A percentile compares a stretch with the other conserved stretches of the same genome.
Conservation (phyloP, 371 early-diverging fungal genomes). For the Lichtheimia ramosa region DNA sequence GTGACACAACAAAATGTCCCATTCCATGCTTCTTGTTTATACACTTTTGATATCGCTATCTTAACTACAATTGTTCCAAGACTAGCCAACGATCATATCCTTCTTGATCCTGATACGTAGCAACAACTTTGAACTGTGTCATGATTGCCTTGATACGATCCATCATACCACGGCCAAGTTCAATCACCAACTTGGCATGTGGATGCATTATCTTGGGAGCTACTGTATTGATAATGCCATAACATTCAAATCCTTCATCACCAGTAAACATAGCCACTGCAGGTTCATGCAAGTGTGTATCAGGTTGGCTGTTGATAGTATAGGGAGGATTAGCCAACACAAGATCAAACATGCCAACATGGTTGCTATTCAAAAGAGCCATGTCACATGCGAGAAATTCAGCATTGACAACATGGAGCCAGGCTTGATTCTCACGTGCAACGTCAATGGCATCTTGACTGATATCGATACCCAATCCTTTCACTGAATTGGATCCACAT, state of each 20-base stretch:
- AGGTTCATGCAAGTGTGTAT: constrained; percentile 58
- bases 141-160: constrained; percentile 56
- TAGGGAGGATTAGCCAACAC: constrained; percentile 80
- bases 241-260: constrained; percentile 67
- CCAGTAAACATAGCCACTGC: constrained; percentile 64
- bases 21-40: too few species aligned
- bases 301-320: constrained; percentile 31
- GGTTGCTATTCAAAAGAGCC: constrained; percentile 19
- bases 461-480: constrained; percentile 69
- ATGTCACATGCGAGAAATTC: constrained; percentile 44
- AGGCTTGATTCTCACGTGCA: constrained; percentile 46
- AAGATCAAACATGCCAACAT: constrained; percentile 50
- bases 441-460: constrained; percentile 58
- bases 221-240: constrained; percentile 49
- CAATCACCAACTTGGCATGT: constrained; percentile 53
- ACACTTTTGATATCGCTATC: too few species aligned
- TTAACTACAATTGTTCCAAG: neutral
- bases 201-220: constrained; percentile 31
- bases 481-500: constrained; percentile 7
- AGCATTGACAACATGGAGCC: constrained; percentile 22
- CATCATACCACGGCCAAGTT: constrained; percentile 73
- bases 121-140: constrained; percentile 44
- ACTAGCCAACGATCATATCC: constrained; percentile 66
- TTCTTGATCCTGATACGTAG: constrained; percentile 47
- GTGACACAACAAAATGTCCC: too few species aligned